Percentiles rank a stretch among this genome's conserved stretches.
Evolutionary conservation across 1,284 basidiomycete genomes (phyloP).

Genomic region (Sutorius eximius): DNA sequence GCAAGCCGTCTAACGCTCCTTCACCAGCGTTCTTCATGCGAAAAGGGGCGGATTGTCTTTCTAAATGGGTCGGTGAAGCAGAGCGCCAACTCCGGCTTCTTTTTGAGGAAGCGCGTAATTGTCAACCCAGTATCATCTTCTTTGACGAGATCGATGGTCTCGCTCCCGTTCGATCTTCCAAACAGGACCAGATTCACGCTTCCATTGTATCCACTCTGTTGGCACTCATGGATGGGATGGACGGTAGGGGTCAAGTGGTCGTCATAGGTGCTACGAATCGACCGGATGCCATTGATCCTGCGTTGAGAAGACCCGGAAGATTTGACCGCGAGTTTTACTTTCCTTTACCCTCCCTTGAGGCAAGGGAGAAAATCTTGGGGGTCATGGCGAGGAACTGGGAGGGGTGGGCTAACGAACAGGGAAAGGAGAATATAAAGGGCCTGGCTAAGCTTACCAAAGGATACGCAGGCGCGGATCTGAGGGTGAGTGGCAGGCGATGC

Average conservation of each 20-base stretch:
- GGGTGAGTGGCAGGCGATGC: slow-evolving; percentile 54
- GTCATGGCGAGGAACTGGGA: slow-evolving; percentile 95
- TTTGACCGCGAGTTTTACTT: slow-evolving; percentile 99
- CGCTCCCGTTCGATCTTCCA: slow-evolving; percentile 95
- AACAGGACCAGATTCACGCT: slow-evolving; percentile 99
- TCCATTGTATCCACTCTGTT: slow-evolving; percentile 96
- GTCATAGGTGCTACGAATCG: slow-evolving; percentile 98
- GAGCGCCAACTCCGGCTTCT: slow-evolving; percentile 94
- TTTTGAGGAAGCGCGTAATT: slow-evolving; percentile 93
- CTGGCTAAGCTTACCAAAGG: slow-evolving; percentile 94
- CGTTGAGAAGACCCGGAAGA: slow-evolving; percentile 89
- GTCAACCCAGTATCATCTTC: slow-evolving; percentile 95
- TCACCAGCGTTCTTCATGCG: slow-evolving; percentile 96
- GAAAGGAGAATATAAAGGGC: slow-evolving; percentile 59
- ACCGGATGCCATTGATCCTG: slow-evolving; percentile 96
- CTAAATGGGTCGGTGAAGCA: slow-evolving; percentile 99
- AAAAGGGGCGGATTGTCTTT: slow-evolving; percentile 97
- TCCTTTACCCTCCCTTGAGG: slow-evolving; percentile 83
- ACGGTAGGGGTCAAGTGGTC: slow-evolving; percentile 95
- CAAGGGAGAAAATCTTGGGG: slow-evolving; percentile 83
- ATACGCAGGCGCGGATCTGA: slow-evolving; percentile 95
- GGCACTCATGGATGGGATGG: slow-evolving; percentile 99
- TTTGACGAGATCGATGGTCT: slow-evolving; percentile 99
- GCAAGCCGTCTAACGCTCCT: neutral
- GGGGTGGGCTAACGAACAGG: slow-evolving; percentile 71